These are phyloP conservation scores for Jacaranda copaia DNA, from an alignment of 257 asterid genomes.

Conservation along the genomic window DNA sequence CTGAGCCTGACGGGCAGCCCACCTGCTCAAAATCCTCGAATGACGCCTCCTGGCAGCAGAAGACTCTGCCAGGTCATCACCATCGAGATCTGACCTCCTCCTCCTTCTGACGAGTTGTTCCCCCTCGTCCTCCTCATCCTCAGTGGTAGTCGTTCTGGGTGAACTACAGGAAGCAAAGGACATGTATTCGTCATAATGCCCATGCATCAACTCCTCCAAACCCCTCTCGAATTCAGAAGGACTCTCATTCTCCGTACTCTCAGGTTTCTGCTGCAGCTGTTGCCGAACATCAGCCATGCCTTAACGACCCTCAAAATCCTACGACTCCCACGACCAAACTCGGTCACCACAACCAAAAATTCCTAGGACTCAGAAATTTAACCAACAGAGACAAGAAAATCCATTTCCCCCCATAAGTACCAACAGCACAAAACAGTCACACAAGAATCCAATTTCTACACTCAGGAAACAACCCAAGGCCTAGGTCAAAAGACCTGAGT, in stretches of 20 bases:
- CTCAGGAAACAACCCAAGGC: slow-evolving; percentile 45
- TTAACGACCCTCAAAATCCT: slow-evolving; percentile 35
- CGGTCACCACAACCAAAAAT: slow-evolving; percentile 37
- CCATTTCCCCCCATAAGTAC: slow-evolving; percentile 40
- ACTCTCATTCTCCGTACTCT: slow-evolving; percentile 67
- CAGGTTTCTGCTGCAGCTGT: slow-evolving; percentile 90
- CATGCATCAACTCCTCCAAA: slow-evolving; percentile 86
- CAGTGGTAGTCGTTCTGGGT: slow-evolving; percentile 53
- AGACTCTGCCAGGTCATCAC: slow-evolving; percentile 82
- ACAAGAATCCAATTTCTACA: slow-evolving; percentile 48
- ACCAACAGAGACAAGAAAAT: slow-evolving; percentile 31
- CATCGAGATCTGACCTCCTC: slow-evolving; percentile 84
- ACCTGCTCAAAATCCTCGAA: slow-evolving; percentile 79
- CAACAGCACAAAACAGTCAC: slow-evolving; percentile 42
- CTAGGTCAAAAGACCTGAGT: slow-evolving; percentile 49
- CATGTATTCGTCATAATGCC: slow-evolving; percentile 90
- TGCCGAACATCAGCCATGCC: slow-evolving; percentile 78
- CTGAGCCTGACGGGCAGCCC: slow-evolving; percentile 92
- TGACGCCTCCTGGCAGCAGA: slow-evolving; percentile 86
- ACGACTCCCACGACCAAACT: slow-evolving; percentile 35
- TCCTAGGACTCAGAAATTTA: slow-evolving; percentile 31
- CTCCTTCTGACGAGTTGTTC: slow-evolving; percentile 76
- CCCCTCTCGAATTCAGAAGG: slow-evolving; percentile 88
- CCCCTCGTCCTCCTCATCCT: slow-evolving; percentile 72
- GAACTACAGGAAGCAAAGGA: slow-evolving; percentile 92